These are phyloP conservation scores for Cutaneotrichosporon dermatis DNA, from an alignment of 1,284 basidiomycete genomes.

Conservation along the genomic window DNA sequence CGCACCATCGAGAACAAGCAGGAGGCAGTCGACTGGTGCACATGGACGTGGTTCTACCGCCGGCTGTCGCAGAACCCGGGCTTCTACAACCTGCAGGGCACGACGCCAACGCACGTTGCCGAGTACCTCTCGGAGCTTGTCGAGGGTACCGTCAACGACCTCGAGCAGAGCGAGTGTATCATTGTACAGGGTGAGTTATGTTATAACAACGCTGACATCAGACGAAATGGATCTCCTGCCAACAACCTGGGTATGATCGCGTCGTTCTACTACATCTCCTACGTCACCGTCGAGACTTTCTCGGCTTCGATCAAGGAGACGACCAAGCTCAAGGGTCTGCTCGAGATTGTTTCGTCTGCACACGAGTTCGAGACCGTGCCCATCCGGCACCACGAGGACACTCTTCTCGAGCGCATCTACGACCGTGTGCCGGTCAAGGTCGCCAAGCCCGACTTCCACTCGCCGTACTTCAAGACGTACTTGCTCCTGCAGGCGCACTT, in stretches of 20 bases:
- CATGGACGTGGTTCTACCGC: conserved; percentile 68
- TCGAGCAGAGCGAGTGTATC: conserved; percentile 93
- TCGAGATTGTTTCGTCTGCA: conserved; percentile 93
- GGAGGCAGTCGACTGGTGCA: conserved; percentile 74
- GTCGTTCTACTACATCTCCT: conserved; percentile 61
- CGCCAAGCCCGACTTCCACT: conserved; percentile 77
- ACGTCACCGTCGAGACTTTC: conserved; percentile 95
- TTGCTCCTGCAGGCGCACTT: conserved; percentile 95
- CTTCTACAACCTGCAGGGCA: conserved; percentile 91
- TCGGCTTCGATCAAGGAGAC: conserved; percentile 90
- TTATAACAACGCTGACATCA: conserved; percentile 36
- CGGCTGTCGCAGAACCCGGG: conserved; percentile 83
- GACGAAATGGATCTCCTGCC: conserved; percentile 91
- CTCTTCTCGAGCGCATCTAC: conserved; percentile 77
- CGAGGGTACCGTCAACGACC: conserved; percentile 83
- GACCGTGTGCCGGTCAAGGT: conserved; percentile 97
- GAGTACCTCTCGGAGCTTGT: conserved; percentile 95
- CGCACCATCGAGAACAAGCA: conserved; percentile 99
- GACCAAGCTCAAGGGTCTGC: conserved; percentile 94
- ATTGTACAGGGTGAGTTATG: conserved; percentile 70
- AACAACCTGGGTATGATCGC: conserved; percentile 96
- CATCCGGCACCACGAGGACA: conserved; percentile 86
- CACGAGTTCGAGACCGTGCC: conserved; percentile 94
- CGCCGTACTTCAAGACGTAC: conserved; percentile 97
- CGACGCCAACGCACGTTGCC: conserved; percentile 85